A percentile compares a stretch with the other conserved stretches of the same genome.
These are phyloP conservation scores for Fagus crenata DNA, from an alignment of 306 rosid genomes.

Conservation along the genomic window DNA sequence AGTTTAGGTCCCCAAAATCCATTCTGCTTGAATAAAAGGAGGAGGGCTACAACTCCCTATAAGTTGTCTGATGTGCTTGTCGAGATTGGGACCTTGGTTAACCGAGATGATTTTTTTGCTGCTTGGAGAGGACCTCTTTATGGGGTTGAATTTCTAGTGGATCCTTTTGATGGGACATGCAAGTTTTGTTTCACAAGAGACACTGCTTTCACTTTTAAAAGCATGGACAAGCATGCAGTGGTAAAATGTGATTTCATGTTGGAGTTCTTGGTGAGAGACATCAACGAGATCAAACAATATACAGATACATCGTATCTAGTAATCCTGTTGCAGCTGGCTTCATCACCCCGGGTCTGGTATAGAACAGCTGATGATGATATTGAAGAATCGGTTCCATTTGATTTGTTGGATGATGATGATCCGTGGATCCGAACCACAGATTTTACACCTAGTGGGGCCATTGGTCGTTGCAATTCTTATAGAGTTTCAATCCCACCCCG, in stretches of 20 bases:
- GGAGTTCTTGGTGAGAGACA: constrained; percentile 71
- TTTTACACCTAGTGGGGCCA: constrained; percentile 81
- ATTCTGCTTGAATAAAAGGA: constrained; percentile 52
- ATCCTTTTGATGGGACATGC: constrained; percentile 73
- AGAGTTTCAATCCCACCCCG: constrained; percentile 75
- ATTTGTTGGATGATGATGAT: constrained; percentile 84
- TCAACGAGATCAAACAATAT: constrained; percentile 50
- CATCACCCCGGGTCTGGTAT: constrained; percentile 72
- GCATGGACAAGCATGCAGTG: constrained; percentile 30
- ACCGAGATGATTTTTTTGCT: constrained; percentile 46
- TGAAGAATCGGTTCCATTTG: constrained; percentile 50
- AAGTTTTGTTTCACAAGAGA: constrained; percentile 68
- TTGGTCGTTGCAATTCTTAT: constrained; percentile 74
- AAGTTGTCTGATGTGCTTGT: constrained; percentile 63
- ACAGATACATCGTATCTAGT: constrained; percentile 47
- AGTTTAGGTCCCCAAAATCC: constrained; percentile 69
- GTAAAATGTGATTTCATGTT: constrained; percentile 78
- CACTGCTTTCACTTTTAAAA: constrained; percentile 58
- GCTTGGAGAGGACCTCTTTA: constrained; percentile 66
- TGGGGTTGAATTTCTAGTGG: constrained; percentile 76
- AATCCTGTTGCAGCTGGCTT: constrained; percentile 57
- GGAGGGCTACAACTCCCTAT: constrained; percentile 57
- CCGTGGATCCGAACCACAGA: constrained; percentile 93
- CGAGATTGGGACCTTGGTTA: constrained; percentile 67
- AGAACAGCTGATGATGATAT: constrained; percentile 88